Evolutionary conservation across 2,329 filamentous ascomycete species (phyloP).

Genomic region (Ophidiomyces ophidiicola): DNA sequence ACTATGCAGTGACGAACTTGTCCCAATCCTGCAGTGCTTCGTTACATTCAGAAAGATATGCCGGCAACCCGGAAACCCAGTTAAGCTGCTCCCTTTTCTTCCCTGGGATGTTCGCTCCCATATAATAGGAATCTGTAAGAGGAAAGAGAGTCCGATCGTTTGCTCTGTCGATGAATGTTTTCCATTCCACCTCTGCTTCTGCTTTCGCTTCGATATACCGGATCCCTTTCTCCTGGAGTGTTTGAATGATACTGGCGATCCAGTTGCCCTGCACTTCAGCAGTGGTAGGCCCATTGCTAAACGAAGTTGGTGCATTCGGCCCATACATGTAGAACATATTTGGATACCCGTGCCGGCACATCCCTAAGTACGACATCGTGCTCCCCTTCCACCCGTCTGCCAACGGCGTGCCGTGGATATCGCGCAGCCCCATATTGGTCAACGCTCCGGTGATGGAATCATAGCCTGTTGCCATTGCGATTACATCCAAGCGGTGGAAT

Average conservation of each 20-base stretch:
- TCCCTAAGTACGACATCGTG: slow-evolving; percentile 28
- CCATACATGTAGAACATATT: slow-evolving; percentile 46
- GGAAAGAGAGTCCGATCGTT: slow-evolving; percentile 41
- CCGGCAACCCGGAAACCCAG: slow-evolving; percentile 26
- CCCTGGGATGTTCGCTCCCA: slow-evolving; percentile 45
- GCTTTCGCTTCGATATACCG: slow-evolving; percentile 41
- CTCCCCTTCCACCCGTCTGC: slow-evolving; percentile 28
- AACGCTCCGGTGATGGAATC: slow-evolving; percentile 31
- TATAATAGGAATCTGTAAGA: slow-evolving; percentile 40
- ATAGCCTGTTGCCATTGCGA: slow-evolving; percentile 34
- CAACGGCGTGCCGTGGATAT: slow-evolving; percentile 21
- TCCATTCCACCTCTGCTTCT: slow-evolving; percentile 41
- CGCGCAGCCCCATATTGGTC: slow-evolving; percentile 24
- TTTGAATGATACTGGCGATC: slow-evolving; percentile 42
- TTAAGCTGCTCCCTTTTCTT: slow-evolving; percentile 44
- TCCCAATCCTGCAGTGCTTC: slow-evolving; percentile 9
- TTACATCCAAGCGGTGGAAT: slow-evolving; percentile 28
- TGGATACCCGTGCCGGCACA: slow-evolving; percentile 26
- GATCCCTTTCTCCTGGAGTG: slow-evolving; percentile 37
- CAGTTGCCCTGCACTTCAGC: slow-evolving; percentile 45
- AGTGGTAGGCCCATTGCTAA: slow-evolving; percentile 44
- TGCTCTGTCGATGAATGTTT: slow-evolving; percentile 36
- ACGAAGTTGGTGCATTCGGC: slow-evolving; percentile 43
- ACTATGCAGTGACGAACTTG: slow-evolving; percentile 5
- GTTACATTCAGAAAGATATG: slow-evolving; percentile 9